Conservation (phyloP, 106 monocot genomes). For the Platanthera guangdongensis region DNA sequence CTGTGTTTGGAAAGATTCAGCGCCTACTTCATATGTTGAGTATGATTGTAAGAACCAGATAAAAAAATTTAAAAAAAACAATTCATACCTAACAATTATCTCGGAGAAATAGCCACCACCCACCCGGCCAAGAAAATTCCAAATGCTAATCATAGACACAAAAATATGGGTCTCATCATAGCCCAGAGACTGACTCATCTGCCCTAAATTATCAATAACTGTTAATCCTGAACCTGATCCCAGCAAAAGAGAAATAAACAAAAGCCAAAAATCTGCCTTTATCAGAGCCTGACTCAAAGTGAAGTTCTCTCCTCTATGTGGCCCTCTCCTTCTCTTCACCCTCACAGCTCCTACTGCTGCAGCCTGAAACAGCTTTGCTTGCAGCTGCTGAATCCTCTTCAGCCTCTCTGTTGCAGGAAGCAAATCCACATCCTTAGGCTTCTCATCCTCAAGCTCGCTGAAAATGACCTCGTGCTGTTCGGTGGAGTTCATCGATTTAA, state of each 20-base stretch:
- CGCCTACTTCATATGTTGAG: background rate
- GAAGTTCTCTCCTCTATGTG: slow-evolving; percentile 76
- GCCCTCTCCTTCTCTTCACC: slow-evolving; percentile 73
- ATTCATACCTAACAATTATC: slow-evolving; percentile 52
- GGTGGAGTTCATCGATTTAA: slow-evolving; percentile 15
- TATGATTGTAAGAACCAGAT: background rate
- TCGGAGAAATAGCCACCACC: slow-evolving; percentile 83
- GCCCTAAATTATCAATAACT: slow-evolving; percentile 82
- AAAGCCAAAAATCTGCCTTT: slow-evolving; percentile 88
- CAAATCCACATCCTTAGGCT: slow-evolving; percentile 67
- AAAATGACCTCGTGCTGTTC: slow-evolving; percentile 51
- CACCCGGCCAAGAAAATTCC: slow-evolving; percentile 88
- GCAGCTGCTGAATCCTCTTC: slow-evolving; percentile 71
- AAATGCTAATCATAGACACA: slow-evolving; percentile 86
- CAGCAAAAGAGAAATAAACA: slow-evolving; percentile 69
- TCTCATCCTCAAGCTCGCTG: slow-evolving; percentile 89
- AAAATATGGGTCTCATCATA: slow-evolving; percentile 66
- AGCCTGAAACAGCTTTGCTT: slow-evolving; percentile 65
- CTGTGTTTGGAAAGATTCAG: background rate
- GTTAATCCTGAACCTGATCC: slow-evolving; percentile 87
- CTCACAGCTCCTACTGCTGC: slow-evolving; percentile 87
- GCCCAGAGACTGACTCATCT: slow-evolving; percentile 75
- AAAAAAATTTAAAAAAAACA: background rate
- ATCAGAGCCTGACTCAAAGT: slow-evolving; percentile 75
- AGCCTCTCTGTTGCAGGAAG: slow-evolving; percentile 74